Evolutionary conservation across 768 basidiomycete genomes (phyloP).

Genomic region (Podaxis sp.): DNA sequence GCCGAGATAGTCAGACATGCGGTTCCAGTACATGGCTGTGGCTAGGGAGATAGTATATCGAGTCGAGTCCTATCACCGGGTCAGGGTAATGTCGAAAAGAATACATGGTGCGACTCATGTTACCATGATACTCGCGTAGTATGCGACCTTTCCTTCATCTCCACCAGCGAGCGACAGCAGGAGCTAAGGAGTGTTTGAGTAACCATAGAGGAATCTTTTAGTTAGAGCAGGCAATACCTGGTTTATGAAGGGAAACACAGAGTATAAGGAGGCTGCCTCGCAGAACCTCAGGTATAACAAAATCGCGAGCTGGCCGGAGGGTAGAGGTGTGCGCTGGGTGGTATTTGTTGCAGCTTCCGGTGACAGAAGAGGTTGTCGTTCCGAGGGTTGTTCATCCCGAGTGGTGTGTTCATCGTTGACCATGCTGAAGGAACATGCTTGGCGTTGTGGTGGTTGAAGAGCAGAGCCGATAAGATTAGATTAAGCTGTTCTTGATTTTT

Average conservation of each 20-base stretch:
- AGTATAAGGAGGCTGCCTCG: slow-evolving; percentile 47
- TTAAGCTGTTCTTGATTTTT: neutral
- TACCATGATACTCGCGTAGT: slow-evolving; percentile 54
- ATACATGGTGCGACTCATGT: neutral
- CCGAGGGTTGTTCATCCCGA: neutral
- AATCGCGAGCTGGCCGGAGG: slow-evolving; percentile 36
- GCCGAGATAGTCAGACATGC: slow-evolving; percentile 47
- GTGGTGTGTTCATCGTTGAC: too few species aligned
- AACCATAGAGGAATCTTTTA: slow-evolving; percentile 35
- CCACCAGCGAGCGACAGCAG: slow-evolving; percentile 45
- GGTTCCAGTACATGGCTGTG: slow-evolving; percentile 52
- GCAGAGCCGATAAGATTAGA: neutral
- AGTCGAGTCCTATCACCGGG: slow-evolving; percentile 43
- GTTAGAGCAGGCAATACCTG: slow-evolving; percentile 30
- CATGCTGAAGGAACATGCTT: too few species aligned
- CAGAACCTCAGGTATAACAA: slow-evolving; percentile 40
- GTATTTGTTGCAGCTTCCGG: neutral
- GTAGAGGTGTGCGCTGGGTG: neutral
- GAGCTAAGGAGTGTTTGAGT: slow-evolving; percentile 24
- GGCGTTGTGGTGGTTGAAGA: neutral
- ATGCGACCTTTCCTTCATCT: slow-evolving; percentile 51
- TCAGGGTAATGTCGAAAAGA: neutral
- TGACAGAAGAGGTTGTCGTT: neutral
- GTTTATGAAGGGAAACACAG: slow-evolving; percentile 57
- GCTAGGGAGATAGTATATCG: slow-evolving; percentile 51